These are phyloP conservation scores for Monosporozyma servazzii DNA, from an alignment of 805 yeast species.

Conservation along the genomic window DNA sequence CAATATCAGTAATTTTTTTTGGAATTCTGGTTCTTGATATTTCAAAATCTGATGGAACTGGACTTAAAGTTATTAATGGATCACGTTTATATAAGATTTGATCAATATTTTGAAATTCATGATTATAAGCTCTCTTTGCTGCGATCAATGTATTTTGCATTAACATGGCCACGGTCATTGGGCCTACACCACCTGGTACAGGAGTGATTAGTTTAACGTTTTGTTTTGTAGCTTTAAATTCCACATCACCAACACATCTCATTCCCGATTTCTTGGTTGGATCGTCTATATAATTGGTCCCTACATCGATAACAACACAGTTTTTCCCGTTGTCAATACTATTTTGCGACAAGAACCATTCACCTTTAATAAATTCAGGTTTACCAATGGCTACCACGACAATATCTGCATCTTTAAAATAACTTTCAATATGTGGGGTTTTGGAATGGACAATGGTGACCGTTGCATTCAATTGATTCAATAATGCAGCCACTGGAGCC, in stretches of 20 bases:
- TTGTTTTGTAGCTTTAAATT: slow-evolving; percentile 54
- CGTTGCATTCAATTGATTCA: slow-evolving; percentile 63
- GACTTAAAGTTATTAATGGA: slow-evolving; percentile 52
- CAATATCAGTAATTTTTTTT: slow-evolving; percentile 65
- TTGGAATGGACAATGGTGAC: slow-evolving; percentile 81
- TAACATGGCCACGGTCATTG: slow-evolving; percentile 97
- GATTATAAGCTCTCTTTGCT: slow-evolving; percentile 48
- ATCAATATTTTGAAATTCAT: slow-evolving; percentile 35
- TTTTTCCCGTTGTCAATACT: too few species aligned
- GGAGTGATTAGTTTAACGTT: slow-evolving; percentile 74
- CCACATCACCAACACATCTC: slow-evolving; percentile 92
- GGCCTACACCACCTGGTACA: slow-evolving; percentile 99
- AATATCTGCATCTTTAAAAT: slow-evolving; percentile 59
- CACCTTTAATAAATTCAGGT: slow-evolving; percentile 77
- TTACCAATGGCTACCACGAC: slow-evolving; percentile 86
- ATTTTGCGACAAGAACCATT: slow-evolving; percentile 59
- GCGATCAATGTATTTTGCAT: slow-evolving; percentile 74
- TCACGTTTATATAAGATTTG: slow-evolving; percentile 10
- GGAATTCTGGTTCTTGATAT: slow-evolving; percentile 86
- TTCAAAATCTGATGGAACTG: slow-evolving; percentile 87
- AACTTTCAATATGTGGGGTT: slow-evolving; percentile 49
- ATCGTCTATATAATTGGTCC: slow-evolving; percentile 84
- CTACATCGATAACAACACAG: slow-evolving; percentile 89
- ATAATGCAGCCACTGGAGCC: slow-evolving; percentile 63
- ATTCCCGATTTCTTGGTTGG: slow-evolving; percentile 64